phyloP scores from a whole-genome alignment of 139 green algal species.

The Astrephomene gubernaculifera region DNA sequence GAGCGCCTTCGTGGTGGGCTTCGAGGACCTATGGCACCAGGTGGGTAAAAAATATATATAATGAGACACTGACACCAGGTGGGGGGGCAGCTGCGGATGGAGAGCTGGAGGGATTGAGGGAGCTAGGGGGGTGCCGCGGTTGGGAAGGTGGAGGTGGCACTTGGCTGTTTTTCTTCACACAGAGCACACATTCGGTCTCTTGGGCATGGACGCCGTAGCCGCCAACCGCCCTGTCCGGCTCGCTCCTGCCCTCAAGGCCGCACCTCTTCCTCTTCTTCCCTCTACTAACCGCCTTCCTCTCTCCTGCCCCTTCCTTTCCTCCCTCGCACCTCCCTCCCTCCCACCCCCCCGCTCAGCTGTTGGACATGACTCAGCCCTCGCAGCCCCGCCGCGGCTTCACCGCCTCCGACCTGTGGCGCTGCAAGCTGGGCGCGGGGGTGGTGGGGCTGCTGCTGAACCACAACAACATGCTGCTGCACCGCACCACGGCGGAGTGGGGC shows the following conservation, averaged over 20 bases:
- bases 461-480: slow-evolving; percentile 71
- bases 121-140: neutral
- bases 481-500: slow-evolving; percentile 64
- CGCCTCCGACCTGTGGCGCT: slow-evolving; percentile 47
- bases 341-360: neutral
- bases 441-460: slow-evolving; percentile 66
- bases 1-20: slow-evolving; percentile 48
- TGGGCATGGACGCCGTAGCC: too few species aligned
- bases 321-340: neutral
- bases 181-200: too few species aligned
- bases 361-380: slow-evolving; percentile 43
- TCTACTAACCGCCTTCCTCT: too few species aligned
- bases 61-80: too few species aligned
- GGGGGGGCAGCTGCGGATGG: neutral
- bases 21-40: slow-evolving; percentile 68
- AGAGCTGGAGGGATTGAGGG: neutral
- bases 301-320: neutral
- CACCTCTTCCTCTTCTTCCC: too few species aligned
- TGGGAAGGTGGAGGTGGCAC: too few species aligned
- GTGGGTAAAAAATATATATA: too few species aligned
- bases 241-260: too few species aligned
- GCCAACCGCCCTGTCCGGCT: too few species aligned
- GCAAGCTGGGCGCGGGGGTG: slow-evolving; percentile 58
- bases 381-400: slow-evolving; percentile 50
- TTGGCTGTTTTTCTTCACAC: too few species aligned